Conservation (phyloP, 352 stramenopile genomes). For the Globisporangium splendens region DNA sequence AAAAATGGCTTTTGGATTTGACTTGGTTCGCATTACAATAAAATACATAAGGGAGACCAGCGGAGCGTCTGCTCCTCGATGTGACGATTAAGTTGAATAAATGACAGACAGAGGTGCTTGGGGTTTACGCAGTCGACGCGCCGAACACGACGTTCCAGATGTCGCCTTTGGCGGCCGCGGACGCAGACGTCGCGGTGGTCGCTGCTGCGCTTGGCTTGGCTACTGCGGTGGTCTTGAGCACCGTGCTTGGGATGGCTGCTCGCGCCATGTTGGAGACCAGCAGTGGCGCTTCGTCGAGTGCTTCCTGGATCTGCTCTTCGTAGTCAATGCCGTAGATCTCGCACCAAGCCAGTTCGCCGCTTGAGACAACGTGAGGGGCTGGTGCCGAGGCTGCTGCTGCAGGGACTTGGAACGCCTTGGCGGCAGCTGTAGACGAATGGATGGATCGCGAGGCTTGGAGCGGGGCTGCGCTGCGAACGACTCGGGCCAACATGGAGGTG, state of each 20-base stretch:
- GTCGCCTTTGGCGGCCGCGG: constrained; percentile 24
- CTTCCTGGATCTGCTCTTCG: constrained; percentile 57
- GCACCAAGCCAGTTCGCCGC: constrained; percentile 65
- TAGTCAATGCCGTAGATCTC: constrained; percentile 80
- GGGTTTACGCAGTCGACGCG: constrained; percentile 1
- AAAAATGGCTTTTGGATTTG: background rate
- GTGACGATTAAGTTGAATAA: background rate
- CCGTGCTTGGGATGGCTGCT: constrained; percentile 8
- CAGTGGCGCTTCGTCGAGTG: constrained; percentile 50
- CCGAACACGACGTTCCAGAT: constrained; percentile 57
- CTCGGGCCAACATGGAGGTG: constrained; percentile 25
- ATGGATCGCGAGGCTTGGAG: constrained; percentile 25
- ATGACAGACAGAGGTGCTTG: background rate
- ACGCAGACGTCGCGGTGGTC: constrained; percentile 4
- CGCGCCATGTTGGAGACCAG: constrained; percentile 26
- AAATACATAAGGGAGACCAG: background rate
- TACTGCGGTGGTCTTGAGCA: background rate
- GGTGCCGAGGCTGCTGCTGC: background rate
- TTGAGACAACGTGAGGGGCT: constrained; percentile 21
- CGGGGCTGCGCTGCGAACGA: constrained; percentile 18
- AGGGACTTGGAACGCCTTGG: constrained; percentile 28
- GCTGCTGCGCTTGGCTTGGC: background rate
- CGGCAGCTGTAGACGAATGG: constrained; percentile 18
- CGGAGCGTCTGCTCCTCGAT: background rate
- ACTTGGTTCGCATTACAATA: background rate